Evolutionary conservation across 768 basidiomycete genomes (phyloP), one percentile per base, ranked within the genome.

Genomic region (Daedalea quercina): DNA sequence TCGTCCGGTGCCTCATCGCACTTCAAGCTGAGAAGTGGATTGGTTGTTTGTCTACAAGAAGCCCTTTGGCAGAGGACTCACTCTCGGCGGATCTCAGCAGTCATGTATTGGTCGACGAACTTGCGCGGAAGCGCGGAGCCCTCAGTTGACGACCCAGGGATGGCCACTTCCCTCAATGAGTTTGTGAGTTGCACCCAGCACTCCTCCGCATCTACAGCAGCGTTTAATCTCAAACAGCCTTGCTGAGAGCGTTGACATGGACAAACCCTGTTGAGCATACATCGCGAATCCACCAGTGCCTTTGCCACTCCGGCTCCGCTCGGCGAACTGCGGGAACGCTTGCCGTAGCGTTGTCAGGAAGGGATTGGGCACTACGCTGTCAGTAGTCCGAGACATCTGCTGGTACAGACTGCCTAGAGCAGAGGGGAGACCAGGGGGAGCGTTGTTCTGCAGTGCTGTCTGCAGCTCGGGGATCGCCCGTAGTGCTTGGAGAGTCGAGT

Each of bases 401-500:
- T 63, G 57, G 66, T 90, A 94, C 2, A 96, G 72, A 50, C 85
- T 79, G 22, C 84, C 81, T 44, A 96, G 69, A 0, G 73, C 67
- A n/a, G 57, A 76, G 40, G 70, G 72, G 48, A 73, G 78, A 13
- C 60, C 62, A 13, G 58, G 35, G 9, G 52, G 47, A 11, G 60
- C 25, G 58, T 64, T 87, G 81, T 70, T 69, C 61, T 67, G 68
- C 20, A 97, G 75, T 0, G 90, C 88, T 1, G 75, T 65, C 62
- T 88, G 85, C 3, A 99, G 78, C 60, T 96, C 93, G 1, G 94
- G 94, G 47, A 99, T 86, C 3, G 90, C 84, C 22, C 92, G 87
- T 56, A 99, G 78, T n/a, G 89, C 85, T 72, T 99, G 96, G 1
- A 98, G 74, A 1, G 90, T 92, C 1, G 96, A 84, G 65, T 95